Percentiles rank a stretch among this genome's conserved stretches.
Evolutionary conservation across 2,329 filamentous ascomycete species (phyloP).

Genomic region (Aspergillus fumigatus): DNA sequence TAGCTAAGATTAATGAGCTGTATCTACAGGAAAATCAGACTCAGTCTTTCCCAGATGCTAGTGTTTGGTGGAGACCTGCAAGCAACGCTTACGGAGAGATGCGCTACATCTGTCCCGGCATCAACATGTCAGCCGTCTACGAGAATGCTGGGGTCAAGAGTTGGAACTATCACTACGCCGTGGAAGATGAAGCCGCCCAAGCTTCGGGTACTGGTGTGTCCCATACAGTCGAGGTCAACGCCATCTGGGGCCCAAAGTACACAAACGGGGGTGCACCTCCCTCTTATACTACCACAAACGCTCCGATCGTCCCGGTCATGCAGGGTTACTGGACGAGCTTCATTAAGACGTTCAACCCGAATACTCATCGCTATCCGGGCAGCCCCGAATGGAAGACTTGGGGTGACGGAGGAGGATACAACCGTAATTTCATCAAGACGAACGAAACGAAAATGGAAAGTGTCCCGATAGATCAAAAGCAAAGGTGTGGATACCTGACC

Average conservation of each 20-base stretch:
- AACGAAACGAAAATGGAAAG: conserved; percentile 45
- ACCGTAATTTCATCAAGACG: conserved; percentile 43
- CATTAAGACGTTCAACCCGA: conserved; percentile 63
- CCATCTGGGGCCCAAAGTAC: conserved; percentile 63
- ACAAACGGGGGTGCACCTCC: conserved; percentile 46
- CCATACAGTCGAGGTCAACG: conserved; percentile 63
- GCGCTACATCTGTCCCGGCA: conserved; percentile 60
- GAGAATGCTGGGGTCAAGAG: conserved; percentile 32
- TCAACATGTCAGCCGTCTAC: conserved; percentile 49
- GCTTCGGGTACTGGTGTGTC: conserved; percentile 57
- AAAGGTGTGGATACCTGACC: conserved; percentile 47
- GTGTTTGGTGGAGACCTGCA: conserved; percentile 56
- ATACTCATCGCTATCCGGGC: conserved; percentile 45
- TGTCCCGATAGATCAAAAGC: conserved; percentile 36
- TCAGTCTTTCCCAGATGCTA: conserved; percentile 44
- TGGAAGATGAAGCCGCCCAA: conserved; percentile 54
- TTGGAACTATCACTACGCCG: conserved; percentile 69
- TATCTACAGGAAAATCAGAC: conserved; percentile 51
- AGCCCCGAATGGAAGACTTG: conserved; percentile 52
- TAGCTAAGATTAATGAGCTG: conserved; percentile 49
- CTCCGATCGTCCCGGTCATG: conserved; percentile 54
- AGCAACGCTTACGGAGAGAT: conserved; percentile 60
- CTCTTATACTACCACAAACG: conserved; percentile 57
- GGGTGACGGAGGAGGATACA: conserved; percentile 19
- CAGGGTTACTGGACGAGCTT: conserved; percentile 74